These are phyloP conservation scores for Fremontodendron californicum DNA, from an alignment of 345 rosid species.

Conservation along the genomic window DNA sequence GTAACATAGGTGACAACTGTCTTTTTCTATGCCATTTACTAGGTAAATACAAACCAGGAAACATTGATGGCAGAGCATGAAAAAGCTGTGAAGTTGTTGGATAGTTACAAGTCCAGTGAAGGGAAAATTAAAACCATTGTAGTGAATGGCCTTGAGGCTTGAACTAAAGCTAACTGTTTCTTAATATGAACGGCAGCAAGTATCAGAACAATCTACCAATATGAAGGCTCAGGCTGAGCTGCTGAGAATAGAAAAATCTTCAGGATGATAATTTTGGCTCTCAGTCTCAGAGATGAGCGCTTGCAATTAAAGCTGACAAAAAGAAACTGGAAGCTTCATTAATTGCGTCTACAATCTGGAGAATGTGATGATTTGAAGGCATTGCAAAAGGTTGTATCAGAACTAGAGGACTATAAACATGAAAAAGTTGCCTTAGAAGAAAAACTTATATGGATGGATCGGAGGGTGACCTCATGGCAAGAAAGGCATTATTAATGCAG, in stretches of 20 bases:
- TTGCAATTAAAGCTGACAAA: conserved; percentile 27
- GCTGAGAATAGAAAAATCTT: conserved; percentile 31
- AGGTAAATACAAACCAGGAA: conserved; percentile 37
- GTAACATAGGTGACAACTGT: too few relatives aligned
- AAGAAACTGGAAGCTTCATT: conserved; percentile 33
- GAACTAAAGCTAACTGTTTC: conserved; percentile 52
- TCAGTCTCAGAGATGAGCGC: conserved; percentile 35
- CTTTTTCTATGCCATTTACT: too few relatives aligned
- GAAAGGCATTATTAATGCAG: conserved; percentile 26
- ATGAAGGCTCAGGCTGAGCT: conserved; percentile 38
- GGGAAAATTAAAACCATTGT: conserved; percentile 35
- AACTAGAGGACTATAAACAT: conserved; percentile 37
- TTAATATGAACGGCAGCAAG: conserved; percentile 43
- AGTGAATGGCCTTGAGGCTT: conserved; percentile 38
- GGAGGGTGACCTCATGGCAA: conserved; percentile 25
- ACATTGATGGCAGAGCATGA: conserved; percentile 28
- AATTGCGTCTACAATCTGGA: conserved; percentile 11
- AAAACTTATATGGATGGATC: conserved; percentile 35
- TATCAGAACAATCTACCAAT: conserved; percentile 31
- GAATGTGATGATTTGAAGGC: conserved; percentile 37
- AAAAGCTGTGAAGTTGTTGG: conserved; percentile 30
- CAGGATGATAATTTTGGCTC: conserved; percentile 27
- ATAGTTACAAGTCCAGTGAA: conserved; percentile 36
- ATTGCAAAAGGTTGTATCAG: conserved; percentile 27
- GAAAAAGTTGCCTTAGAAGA: conserved; percentile 29